Evolutionary conservation across 768 basidiomycete genomes (phyloP), one percentile per base, ranked within the genome.

Genomic region (Tulasnella sp.): DNA sequence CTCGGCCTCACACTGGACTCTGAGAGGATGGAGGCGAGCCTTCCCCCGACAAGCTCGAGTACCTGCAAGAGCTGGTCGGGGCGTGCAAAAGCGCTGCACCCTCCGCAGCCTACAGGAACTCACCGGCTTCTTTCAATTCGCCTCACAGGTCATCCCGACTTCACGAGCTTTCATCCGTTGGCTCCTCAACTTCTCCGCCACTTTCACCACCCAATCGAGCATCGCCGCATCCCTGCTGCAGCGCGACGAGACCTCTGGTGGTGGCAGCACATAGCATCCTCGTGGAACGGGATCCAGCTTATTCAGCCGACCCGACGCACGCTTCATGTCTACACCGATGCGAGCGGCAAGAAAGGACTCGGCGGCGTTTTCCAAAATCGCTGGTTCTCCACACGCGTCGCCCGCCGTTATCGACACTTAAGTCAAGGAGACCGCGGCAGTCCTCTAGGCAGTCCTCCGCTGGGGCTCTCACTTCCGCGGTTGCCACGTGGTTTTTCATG

Each of bases 51-150:
- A 82, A 81, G 64, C 77, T 81, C 2, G 14, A 6, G 0, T 79
- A 72, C 65, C 75, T 82, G 0, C 44, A 34, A 0, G 72, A 77
- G 0, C 74, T 81, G 8, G 74, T 81, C 2, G 32, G n/a, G 11
- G 3, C 5, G 0, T 81, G 80, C 79, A 34, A 39, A 17, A 16
- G 44, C 5, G 37, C 6, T 77, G 75, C 47, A 74, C 77, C 12
- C 76, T 80, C 0, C 75, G 35, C 17, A 77, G 81, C 68, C 74
- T 81, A 3, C 77, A 82, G 71, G 76, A 79, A 41, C 77, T 82
- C 2, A 75, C 74, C 1, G 80, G 82, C 3, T 80, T 75, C 71
- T 76, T 83, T 0, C 78, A 79, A 59, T 83, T 83, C 69, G 66
- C 75, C 1, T 78, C 79, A 0, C 80, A 80, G 62, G 81, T 82